Evolutionary conservation across 441 rosid genomes (phyloP), one percentile per base, ranked within the genome.

Genomic region (Populus hybrid): DNA sequence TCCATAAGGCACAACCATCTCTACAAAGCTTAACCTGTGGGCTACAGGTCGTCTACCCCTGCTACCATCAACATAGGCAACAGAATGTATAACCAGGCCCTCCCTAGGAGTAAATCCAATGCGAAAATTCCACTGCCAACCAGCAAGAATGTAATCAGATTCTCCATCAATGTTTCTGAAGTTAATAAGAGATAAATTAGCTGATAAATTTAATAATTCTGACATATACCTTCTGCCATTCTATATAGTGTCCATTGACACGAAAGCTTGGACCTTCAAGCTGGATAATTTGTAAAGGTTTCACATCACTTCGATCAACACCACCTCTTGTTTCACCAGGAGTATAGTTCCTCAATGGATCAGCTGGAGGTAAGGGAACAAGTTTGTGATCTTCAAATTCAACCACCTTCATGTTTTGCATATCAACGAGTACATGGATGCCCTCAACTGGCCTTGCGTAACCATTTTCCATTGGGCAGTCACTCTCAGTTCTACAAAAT

Each of bases 181-280:
- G 6, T 78, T 30, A 11, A 20, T 10, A 61, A 76, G 66, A 65
- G 34, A 79, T n/a, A 23, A 72, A 65, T 9, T 42, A 78, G 35
- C 0, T 16, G 21, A n/a, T 11, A 20, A 70, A 70, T 35, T 40
- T 7, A 67, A 74, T 1, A 40, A 50, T 63, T 7, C 24, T 63
- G 11, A 74, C 35, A 63, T 65, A 26, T 85, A 91, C 97, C 97
- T 91, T 91, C 87, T 90, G 97, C 95, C 97, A 94, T 77, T 90
- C 94, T 46, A 94, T 89, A 88, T 85, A 93, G 84, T 89, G 77
- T n/a, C 95, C 95, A 81, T 82, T 88, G 24, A 90, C 90, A 50
- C 97, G 97, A 77, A 94, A 93, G 85, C 97, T 94, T 59, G 96
- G 95, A 84, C 98, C 97, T 86, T 93, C 97, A 42, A 90, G 94